phyloP scores from a whole-genome alignment of 805 yeast genomes.

The Wickerhamiella dianesei region DNA sequence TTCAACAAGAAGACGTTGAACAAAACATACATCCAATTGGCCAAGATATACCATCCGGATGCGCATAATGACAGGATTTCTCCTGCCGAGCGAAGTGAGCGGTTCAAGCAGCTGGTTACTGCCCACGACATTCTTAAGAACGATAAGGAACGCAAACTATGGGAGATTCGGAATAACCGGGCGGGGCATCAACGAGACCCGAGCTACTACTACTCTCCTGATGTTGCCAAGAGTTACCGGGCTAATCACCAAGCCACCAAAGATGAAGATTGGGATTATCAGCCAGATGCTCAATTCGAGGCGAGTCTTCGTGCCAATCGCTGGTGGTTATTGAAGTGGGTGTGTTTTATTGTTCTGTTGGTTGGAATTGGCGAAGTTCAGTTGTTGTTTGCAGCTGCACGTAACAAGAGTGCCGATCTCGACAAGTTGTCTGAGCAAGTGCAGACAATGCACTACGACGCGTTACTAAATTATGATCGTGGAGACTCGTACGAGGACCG shows the following conservation, averaged over 20 bases:
- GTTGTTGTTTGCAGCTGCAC: slow-evolving; percentile 17
- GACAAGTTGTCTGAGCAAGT: slow-evolving; percentile 17
- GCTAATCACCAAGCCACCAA: neutral
- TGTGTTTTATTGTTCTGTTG: slow-evolving; percentile 29
- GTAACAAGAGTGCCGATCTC: slow-evolving; percentile 13
- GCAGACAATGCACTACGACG: slow-evolving; percentile 29
- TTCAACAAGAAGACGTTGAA: slow-evolving; percentile 33
- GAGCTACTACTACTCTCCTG: neutral
- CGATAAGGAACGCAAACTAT: slow-evolving; percentile 30
- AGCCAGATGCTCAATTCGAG: slow-evolving; percentile 26
- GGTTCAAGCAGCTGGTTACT: slow-evolving; percentile 42
- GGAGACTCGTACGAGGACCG: slow-evolving; percentile 39
- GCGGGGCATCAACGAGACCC: neutral
- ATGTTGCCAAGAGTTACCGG: neutral
- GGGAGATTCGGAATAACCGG: slow-evolving; percentile 1
- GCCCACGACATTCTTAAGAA: slow-evolving; percentile 48
- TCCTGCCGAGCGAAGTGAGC: slow-evolving; percentile 29
- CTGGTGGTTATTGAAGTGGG: slow-evolving; percentile 32
- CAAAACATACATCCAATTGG: slow-evolving; percentile 41
- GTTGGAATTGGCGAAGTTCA: slow-evolving; percentile 31
- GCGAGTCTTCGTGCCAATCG: slow-evolving; percentile 28
- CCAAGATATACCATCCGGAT: slow-evolving; percentile 79
- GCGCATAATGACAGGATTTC: slow-evolving; percentile 22
- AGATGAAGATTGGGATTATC: slow-evolving; percentile 19
- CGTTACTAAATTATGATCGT: slow-evolving; percentile 40